Conservation (phyloP, 805 yeast genomes). For the Huiozyma sinensis region DNA sequence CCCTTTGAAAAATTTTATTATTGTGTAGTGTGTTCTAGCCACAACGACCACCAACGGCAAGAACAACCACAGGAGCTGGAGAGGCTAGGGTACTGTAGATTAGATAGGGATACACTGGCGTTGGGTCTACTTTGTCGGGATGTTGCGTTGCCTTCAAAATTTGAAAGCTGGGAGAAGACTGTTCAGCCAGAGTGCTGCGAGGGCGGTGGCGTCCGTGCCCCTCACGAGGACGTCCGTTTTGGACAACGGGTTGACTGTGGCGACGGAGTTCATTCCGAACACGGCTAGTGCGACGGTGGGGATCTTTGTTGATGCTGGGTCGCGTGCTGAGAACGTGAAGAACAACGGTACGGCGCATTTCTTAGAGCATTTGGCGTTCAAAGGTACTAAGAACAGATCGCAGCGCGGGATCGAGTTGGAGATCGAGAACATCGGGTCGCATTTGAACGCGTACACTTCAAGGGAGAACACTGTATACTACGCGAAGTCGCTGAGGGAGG, state of each 20-base stretch:
- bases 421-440: conserved; percentile 93
- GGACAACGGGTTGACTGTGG: conserved; percentile 90
- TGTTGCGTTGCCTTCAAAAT: too few species aligned
- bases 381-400: conserved; percentile 75
- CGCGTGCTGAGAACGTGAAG: conserved; percentile 81
- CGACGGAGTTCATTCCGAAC: conserved; percentile 78
- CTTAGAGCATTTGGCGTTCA: conserved; percentile 91
- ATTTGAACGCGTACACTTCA: conserved; percentile 95
- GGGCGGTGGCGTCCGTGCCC: conserved; percentile 1
- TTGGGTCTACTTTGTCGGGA: too few species aligned
- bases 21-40: too few species aligned
- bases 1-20: too few species aligned
- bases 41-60: too few species aligned
- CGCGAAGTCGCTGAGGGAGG: conserved; percentile 73
- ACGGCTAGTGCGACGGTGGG: conserved; percentile 95
- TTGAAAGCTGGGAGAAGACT: not conserved
- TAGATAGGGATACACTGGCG: too few species aligned
- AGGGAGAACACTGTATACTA: conserved; percentile 96
- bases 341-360: conserved; percentile 96
- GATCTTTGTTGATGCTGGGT: conserved; percentile 97
- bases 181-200: not conserved
- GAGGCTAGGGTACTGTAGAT: too few species aligned
- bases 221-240: conserved; percentile 51
- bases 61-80: too few species aligned
- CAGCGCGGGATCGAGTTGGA: conserved; percentile 82